Evolutionary conservation across 345 rosid species (phyloP), one percentile per base, ranked within the genome.

Genomic region (Eutrema yunnanense): DNA sequence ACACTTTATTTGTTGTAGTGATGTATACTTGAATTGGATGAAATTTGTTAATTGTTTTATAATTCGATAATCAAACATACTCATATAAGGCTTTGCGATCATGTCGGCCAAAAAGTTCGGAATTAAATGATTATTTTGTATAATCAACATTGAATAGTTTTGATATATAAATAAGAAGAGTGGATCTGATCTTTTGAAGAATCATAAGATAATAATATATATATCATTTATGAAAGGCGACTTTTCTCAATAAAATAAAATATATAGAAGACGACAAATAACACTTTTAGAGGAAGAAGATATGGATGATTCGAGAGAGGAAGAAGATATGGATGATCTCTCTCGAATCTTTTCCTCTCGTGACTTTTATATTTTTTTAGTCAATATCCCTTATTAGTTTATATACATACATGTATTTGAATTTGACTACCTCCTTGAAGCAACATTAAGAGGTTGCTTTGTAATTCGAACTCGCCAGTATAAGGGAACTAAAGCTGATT

Each of bases 241-340:
- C 22, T 19, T 19, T 19, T 19, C 22, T 19, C 22, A 19, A 19
- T 19, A 19, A 19, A 19, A 19, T 19, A 19, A 19, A 19, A 19
- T 19, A 41, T 8, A 38, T 8, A 14, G 50, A 75, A 68, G 11
- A 69, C 74, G 79, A 75, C 79, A 75, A 75, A 69, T 29, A 69
- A 54, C 53, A 54, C 79, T 75, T 75, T 75, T 75, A 19, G 22
- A 19, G 22, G 22, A 19, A 19, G 22, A 19, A 19, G 19, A 19
- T 19, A 19, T 19, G 19, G 19, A 19, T 19, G 19, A 19, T 19
- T 19, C 19, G 19, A 19, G 19, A 67, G 79, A 69, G 58, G 72
- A 52, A 69, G 65, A 75, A 75, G 71, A 75, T 75, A 62, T 75
- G 71, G 79, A 69, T 62, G 65, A 62, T 69, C 74, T 75, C 69